Evolutionary conservation across 495 filamentous ascomycete genomes (phyloP).

Genomic region (Aspergillus nanangensis): DNA sequence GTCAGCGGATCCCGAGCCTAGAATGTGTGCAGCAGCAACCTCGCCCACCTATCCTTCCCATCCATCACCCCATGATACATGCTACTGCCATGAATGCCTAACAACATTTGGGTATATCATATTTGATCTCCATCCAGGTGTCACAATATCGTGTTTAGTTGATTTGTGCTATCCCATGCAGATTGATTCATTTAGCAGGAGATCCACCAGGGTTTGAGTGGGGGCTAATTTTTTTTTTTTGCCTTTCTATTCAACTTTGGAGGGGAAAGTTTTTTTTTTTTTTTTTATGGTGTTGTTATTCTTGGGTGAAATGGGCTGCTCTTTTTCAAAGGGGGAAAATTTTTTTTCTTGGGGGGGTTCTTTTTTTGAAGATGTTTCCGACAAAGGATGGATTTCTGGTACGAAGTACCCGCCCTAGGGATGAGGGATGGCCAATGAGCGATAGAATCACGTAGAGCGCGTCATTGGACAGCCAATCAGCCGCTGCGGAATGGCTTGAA

Average conservation of each 20-base stretch:
- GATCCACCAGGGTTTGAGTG: background rate
- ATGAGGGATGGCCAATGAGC: constrained; percentile 13
- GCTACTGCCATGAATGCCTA: constrained; percentile 17
- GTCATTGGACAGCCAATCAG: constrained; percentile 32
- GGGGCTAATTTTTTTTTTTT: background rate
- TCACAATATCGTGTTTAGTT: constrained; percentile 3
- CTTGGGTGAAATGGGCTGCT: background rate
- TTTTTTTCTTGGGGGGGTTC: constrained; percentile 14
- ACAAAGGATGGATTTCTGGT: constrained; percentile 22
- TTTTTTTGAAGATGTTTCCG: constrained; percentile 16
- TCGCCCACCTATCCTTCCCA: constrained; percentile 6
- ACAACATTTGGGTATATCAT: constrained; percentile 18
- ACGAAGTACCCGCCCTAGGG: constrained; percentile 15
- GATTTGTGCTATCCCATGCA: constrained; percentile 5
- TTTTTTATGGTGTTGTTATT: constrained; percentile 11
- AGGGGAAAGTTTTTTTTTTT: constrained; percentile 4
- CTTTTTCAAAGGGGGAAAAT: background rate
- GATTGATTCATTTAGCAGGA: constrained; percentile 2
- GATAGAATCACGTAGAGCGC: constrained; percentile 17
- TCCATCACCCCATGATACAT: background rate
- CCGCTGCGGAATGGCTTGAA: constrained; percentile 23
- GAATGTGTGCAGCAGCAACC: constrained; percentile 7
- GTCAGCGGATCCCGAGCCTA: constrained; percentile 20
- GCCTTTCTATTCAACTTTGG: background rate
- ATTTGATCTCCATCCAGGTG: constrained; percentile 15